Base-by-base conservation (phyloP, 2,329 filamentous ascomycete genomes). In the Sporothrix brasiliensis region DNA sequence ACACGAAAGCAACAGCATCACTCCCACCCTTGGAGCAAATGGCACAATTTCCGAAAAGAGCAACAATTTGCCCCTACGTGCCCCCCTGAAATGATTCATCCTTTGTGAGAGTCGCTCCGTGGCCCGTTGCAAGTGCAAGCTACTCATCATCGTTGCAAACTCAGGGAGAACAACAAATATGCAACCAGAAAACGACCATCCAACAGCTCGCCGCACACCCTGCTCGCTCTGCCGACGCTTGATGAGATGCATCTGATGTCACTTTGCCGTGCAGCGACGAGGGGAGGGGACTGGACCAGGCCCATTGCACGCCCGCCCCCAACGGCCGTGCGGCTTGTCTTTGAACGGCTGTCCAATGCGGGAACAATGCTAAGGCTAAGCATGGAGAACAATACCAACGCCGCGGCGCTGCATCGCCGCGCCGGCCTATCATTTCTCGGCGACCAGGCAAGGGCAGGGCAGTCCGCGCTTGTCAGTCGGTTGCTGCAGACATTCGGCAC, bases 361-460 rank as follows among this genome's bases (percentile, higher is more conserved):
- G 60, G 71, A 69, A 72, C 71, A 72, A 72, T 72, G 68, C 71
- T 65, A 72, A 72, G 69, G 69, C 67, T 68, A 68, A 49, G 34
- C 44, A 56, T 49, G 49, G 67, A 63, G 27, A 21, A 72, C 71
- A 71, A 71, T 72, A 68, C 21, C 66, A 71, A 71, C 53, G 27
- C 21, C 30, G 52, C n/a, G 34, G 34, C 52, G 44, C 67, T 11
- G 34, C 16, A 11, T 49, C 61, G 44, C 65, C 67, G 30, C 67
- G 53, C 11, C 41, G 19, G 44, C 50, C 52, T 49, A 53, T 66
- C 49, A 60, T 34, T 10, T 47, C 50, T 56, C 27, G 61, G 44
- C 16, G 44, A 16, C 44, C 44, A 49, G 44, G 14, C 44, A 49
- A 54, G 56, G 61, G 44, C 44, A 66, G 6, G 44, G 61, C 61